Evolutionary conservation across 2,329 filamentous ascomycete genomes (phyloP).

Genomic region (Sarocladium strictum): DNA sequence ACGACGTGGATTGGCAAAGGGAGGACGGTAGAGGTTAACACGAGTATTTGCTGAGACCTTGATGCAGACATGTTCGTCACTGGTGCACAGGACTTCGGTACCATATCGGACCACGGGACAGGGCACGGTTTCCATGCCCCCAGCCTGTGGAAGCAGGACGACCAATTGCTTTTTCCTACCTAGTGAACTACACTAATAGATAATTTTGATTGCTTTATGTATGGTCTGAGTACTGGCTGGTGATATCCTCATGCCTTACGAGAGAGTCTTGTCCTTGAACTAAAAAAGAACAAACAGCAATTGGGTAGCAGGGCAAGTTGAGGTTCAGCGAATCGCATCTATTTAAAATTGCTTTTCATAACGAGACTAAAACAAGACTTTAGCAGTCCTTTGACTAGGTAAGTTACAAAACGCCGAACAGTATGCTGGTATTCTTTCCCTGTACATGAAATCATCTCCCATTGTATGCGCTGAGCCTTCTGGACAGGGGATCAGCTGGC

Average conservation of each 20-base stretch:
- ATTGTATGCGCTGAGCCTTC: not conserved
- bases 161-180: not conserved
- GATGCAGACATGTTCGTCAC: not conserved
- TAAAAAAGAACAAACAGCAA: too few species aligned
- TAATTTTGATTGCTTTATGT: constrained; percentile 4
- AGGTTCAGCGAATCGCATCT: too few species aligned
- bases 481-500: not conserved
- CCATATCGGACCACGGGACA: not conserved
- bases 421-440: not conserved
- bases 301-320: too few species aligned
- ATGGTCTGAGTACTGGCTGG: not conserved
- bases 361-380: too few species aligned
- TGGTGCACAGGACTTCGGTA: not conserved
- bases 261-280: too few species aligned
- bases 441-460: not conserved
- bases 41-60: not conserved
- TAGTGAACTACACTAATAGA: constrained; percentile 1
- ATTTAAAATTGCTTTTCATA: too few species aligned
- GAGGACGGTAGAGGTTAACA: not conserved
- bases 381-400: not conserved
- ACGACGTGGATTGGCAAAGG: not conserved
- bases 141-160: not conserved
- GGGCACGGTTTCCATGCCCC: not conserved
- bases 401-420: not conserved
- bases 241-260: not conserved